A percentile compares a stretch with the other conserved stretches of the same genome.
phyloP scores from a whole-genome alignment of 176 grass and related monocot species.

The Eleusine coracana region DNA sequence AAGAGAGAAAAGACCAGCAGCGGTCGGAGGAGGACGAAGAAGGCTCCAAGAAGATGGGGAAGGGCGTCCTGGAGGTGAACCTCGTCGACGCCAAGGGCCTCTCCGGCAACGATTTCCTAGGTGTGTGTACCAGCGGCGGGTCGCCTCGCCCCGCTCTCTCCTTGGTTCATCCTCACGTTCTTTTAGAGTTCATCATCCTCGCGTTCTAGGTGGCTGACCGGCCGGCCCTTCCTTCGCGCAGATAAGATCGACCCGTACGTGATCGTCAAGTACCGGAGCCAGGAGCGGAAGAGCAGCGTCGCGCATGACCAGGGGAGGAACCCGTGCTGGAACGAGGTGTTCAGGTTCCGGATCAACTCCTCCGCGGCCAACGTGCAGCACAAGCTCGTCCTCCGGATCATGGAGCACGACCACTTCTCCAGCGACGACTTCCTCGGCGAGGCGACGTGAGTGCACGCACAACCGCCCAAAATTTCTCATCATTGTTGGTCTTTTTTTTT shows the following conservation, averaged over 20 bases:
- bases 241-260: conserved; percentile 90
- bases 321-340: conserved; percentile 87
- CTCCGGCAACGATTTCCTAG: conserved; percentile 66
- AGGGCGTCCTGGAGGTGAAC: conserved; percentile 75
- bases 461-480: no score
- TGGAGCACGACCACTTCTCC: conserved; percentile 80
- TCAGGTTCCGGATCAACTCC: conserved; percentile 72
- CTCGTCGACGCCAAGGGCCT: conserved; percentile 82
- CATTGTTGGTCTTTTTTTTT: no score
- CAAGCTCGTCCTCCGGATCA: conserved; percentile 67
- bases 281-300: conserved; percentile 81
- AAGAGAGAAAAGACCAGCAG: background rate
- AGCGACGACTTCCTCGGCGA: conserved; percentile 78
- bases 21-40: background rate
- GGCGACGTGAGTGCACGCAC: conserved; percentile 63
- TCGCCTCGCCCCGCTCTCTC: background rate
- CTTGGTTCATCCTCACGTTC: background rate
- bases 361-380: conserved; percentile 53
- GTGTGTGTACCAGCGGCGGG: conserved; percentile 6
- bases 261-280: conserved; percentile 69
- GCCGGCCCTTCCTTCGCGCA: conserved; percentile 12
- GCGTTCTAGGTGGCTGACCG: background rate
- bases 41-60: conserved; percentile 45
- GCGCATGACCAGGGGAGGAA: conserved; percentile 67
- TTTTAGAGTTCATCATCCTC: no score